Evolutionary conservation across 805 yeast species (phyloP).

Genomic region (Komagataella populi): DNA sequence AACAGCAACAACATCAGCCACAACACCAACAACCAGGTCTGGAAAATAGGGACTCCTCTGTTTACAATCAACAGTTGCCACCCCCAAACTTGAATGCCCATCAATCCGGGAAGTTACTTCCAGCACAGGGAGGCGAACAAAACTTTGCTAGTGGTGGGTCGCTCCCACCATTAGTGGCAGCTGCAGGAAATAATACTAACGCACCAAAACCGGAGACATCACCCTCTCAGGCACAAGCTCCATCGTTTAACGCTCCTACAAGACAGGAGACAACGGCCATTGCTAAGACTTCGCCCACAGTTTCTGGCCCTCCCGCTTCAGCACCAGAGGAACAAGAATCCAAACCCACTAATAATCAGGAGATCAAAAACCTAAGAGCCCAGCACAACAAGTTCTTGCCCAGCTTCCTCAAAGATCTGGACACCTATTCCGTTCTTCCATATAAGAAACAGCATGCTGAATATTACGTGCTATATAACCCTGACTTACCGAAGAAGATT

Average conservation of each 20-base stretch:
- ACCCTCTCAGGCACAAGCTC: conserved; percentile 7
- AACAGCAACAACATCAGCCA: conserved; percentile 29
- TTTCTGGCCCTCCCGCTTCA: conserved; percentile 8
- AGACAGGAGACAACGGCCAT: conserved; percentile 1
- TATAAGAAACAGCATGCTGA: conserved; percentile 74
- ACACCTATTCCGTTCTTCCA: conserved; percentile 61
- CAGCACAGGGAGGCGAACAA: neutral
- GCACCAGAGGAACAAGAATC: conserved; percentile 1
- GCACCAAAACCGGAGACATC: conserved; percentile 3
- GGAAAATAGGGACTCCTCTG: neutral
- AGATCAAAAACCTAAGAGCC: conserved; percentile 13
- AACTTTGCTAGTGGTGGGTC: conserved; percentile 1
- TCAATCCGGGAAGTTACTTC: conserved; percentile 3
- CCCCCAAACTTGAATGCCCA: conserved; percentile 19
- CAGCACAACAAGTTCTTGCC: conserved; percentile 67
- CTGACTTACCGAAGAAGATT: conserved; percentile 59
- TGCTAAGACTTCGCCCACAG: conserved; percentile 8
- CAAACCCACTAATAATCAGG: neutral
- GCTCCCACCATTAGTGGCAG: neutral
- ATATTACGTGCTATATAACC: conserved; percentile 83
- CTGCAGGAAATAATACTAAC: neutral
- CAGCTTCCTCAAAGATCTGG: conserved; percentile 69
- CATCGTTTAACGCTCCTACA: conserved; percentile 2
- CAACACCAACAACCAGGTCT: conserved; percentile 11
- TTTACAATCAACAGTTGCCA: conserved; percentile 15